Percentiles rank a stretch among this genome's conserved stretches.
phyloP scores from a whole-genome alignment of 495 filamentous ascomycete genomes.

The Zalerion maritima region DNA sequence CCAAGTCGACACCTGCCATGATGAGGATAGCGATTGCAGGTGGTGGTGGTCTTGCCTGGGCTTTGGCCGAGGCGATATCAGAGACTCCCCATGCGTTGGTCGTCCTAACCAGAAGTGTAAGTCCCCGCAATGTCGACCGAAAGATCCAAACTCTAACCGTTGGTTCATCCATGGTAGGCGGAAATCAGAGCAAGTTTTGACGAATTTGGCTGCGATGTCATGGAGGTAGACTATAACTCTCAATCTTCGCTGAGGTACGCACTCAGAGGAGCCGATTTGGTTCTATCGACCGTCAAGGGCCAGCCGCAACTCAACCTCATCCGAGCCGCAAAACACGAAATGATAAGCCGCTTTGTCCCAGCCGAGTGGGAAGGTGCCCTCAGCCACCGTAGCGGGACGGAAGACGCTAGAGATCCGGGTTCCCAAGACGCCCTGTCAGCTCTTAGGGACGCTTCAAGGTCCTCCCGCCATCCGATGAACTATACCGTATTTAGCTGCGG shows the following conservation, averaged over 20 bases:
- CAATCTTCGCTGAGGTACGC: conserved; percentile 40
- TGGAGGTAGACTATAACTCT: conserved; percentile 47
- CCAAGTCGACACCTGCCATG: conserved; percentile 28
- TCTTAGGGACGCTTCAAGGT: conserved; percentile 35
- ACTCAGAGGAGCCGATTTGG: conserved; percentile 54
- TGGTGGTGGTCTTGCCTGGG: conserved; percentile 49
- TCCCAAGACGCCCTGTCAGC: conserved; percentile 35
- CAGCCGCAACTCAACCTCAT: conserved; percentile 54
- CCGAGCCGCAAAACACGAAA: conserved; percentile 47
- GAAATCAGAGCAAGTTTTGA: conserved; percentile 23
- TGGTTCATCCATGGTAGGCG: conserved; percentile 18
- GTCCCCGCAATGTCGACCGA: conserved; percentile 8
- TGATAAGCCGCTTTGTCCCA: conserved; percentile 56
- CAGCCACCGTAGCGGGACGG: conserved; percentile 24
- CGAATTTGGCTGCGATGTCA: conserved; percentile 40
- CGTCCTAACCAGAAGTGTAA: conserved; percentile 49
- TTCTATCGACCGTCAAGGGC: conserved; percentile 60
- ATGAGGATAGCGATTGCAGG: conserved; percentile 66
- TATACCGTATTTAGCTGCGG: conserved; percentile 59
- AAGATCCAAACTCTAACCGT: no score
- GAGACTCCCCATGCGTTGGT: conserved; percentile 49
- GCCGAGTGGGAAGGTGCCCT: conserved; percentile 58
- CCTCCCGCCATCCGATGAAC: conserved; percentile 32
- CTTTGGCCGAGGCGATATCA: conserved; percentile 44
- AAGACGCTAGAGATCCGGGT: conserved; percentile 39